Evolutionary conservation across 2,329 filamentous ascomycete species (phyloP), one percentile per base, ranked within the genome.

Genomic region (Alternaria incomplexa): DNA sequence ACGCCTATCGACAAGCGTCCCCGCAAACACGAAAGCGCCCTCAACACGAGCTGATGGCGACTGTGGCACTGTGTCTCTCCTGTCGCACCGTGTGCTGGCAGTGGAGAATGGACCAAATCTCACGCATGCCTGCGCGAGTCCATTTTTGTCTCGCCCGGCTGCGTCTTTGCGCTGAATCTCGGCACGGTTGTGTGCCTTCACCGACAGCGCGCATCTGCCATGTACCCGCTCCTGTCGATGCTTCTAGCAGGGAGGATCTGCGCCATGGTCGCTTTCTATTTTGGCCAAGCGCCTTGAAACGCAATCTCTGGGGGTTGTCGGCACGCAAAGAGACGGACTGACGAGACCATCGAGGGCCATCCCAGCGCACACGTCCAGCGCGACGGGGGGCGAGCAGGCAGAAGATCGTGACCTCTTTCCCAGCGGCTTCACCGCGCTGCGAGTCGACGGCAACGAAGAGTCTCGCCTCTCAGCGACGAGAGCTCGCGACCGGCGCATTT

Each of bases 401-500:
- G 20, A 26, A 58, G 62, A 57, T 40, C 40, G 32, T 62, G 40
- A 55, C 61, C 46, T 28, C 54, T 53, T 15, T 47, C 30, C 36
- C 50, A 51, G 53, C 60, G 46, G 52, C 63, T 52, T 59, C 64
- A 47, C 45, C 43, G 25, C 36, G 57, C 48, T 50, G 51, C 55
- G 47, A 47, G 26, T 45, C 17, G 26, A 45, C 32, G 58, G 61
- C 56, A 57, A 50, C 25, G 32, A 54, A 32, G 62, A 53, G 47
- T 26, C 58, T 56, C 63, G 55, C 67, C 69, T 67, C 66, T 67
- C 64, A 85, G 94, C 67, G 89, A 88, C 26, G 85, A 90, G 2
- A 92, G 92, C 20, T 88, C 93, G 67, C 82, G 93, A 40, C 84
- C 85, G 70, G 84, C 88, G 59, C 48, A 20, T 56, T 58, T 51